These are phyloP conservation scores for Pulveroboletus sp. DNA, from an alignment of 768 basidiomycete species.

Conservation along the genomic window DNA sequence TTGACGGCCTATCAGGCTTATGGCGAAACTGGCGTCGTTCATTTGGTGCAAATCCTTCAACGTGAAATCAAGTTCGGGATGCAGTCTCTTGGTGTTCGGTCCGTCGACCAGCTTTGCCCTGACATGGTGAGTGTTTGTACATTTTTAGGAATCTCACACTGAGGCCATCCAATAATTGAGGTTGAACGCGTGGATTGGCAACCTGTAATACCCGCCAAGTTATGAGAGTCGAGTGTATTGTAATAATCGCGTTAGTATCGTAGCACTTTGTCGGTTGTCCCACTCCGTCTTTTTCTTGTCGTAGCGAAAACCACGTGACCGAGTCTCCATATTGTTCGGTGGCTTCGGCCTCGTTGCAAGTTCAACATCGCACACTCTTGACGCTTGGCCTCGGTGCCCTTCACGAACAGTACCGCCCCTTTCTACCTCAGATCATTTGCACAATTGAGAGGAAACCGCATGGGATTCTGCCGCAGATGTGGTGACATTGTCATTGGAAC, in stretches of 20 bases:
- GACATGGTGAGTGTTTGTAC: conserved; percentile 56
- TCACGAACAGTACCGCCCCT: background rate
- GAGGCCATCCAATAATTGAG: conserved; percentile 32
- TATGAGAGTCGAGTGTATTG: conserved; percentile 18
- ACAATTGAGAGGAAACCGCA: conserved; percentile 24
- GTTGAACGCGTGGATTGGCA: conserved; percentile 71
- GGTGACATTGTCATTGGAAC: conserved; percentile 74
- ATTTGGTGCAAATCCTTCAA: conserved; percentile 63
- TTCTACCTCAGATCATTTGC: background rate
- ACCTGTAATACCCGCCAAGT: conserved; percentile 29
- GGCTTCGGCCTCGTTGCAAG: conserved; percentile 4
- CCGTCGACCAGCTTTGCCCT: conserved; percentile 62
- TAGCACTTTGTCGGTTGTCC: no score
- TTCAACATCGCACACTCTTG: background rate
- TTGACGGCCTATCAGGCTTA: conserved; percentile 53
- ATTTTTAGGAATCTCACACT: background rate
- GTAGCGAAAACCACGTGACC: conserved; percentile 18
- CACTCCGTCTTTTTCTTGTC: no score
- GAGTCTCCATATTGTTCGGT: background rate
- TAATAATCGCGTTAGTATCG: background rate
- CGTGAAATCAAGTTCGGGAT: conserved; percentile 78
- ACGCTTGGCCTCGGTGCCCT: conserved; percentile 3
- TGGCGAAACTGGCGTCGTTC: conserved; percentile 67
- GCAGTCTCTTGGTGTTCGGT: conserved; percentile 70
- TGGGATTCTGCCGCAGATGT: conserved; percentile 86